Conservation (phyloP, 2,329 filamentous ascomycete genomes). For the Talaromyces sp. region DNA sequence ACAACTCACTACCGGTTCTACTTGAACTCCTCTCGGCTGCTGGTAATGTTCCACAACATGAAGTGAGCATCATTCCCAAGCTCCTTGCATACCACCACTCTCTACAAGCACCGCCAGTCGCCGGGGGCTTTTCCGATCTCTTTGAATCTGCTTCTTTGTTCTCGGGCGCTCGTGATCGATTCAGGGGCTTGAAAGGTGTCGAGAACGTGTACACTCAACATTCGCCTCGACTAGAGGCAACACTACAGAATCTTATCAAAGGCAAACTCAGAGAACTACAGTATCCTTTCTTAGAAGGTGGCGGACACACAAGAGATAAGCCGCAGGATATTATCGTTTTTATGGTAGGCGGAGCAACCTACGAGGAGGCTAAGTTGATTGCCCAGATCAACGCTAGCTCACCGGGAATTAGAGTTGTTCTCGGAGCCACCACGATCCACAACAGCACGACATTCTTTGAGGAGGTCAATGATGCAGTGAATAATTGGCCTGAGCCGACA, state of each 20-base stretch:
- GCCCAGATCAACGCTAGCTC: slow-evolving; percentile 90
- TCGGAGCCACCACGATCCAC: slow-evolving; percentile 83
- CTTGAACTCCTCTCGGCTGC: slow-evolving; percentile 81
- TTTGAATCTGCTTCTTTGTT: slow-evolving; percentile 92
- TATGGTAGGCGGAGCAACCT: slow-evolving; percentile 87
- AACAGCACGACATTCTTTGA: slow-evolving; percentile 86
- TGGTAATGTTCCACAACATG: slow-evolving; percentile 71
- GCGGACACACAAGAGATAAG: slow-evolving; percentile 83
- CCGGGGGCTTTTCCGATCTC: slow-evolving; percentile 78
- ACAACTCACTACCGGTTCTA: slow-evolving; percentile 77
- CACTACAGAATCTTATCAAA: slow-evolving; percentile 88
- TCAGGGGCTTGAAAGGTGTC: slow-evolving; percentile 93
- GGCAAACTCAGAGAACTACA: slow-evolving; percentile 79
- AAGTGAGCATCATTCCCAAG: slow-evolving; percentile 75
- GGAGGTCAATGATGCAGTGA: slow-evolving; percentile 85
- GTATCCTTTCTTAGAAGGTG: slow-evolving; percentile 90
- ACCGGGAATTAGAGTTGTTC: slow-evolving; percentile 80
- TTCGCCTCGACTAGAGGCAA: slow-evolving; percentile 79
- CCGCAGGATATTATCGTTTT: slow-evolving; percentile 96
- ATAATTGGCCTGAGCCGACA: slow-evolving; percentile 72
- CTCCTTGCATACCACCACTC: slow-evolving; percentile 82
- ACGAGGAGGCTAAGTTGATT: slow-evolving; percentile 94
- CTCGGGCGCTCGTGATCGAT: slow-evolving; percentile 76
- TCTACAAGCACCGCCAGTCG: slow-evolving; percentile 71
- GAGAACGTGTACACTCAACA: slow-evolving; percentile 99